Percentiles rank a stretch among this genome's conserved stretches.
Conservation (phyloP, 148 eudicot genomes). For the Rhododendron ovatum region DNA sequence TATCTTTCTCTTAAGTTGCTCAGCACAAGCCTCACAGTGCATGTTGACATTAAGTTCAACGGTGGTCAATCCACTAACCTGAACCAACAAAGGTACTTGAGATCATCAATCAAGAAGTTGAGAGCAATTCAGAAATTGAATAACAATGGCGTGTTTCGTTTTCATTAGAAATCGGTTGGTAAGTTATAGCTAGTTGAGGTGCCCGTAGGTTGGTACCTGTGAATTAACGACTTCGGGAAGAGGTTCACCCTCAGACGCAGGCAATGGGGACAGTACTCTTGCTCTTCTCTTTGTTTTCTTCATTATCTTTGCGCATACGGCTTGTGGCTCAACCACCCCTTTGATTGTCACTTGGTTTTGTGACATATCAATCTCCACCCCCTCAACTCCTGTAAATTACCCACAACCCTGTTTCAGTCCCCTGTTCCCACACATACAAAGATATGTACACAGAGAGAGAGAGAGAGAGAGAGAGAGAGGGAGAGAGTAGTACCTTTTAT, state of each 20-base stretch:
- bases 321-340: conserved; percentile 85
- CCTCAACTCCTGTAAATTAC: conserved; percentile 74
- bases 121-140: background rate
- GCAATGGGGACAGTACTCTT: conserved; percentile 76
- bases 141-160: background rate
- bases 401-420: background rate
- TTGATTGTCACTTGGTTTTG: conserved; percentile 75
- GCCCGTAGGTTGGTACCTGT: conserved; percentile 34
- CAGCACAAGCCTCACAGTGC: conserved; percentile 97
- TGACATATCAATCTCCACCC: conserved; percentile 61
- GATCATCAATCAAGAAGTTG: background rate
- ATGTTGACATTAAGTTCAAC: conserved; percentile 92
- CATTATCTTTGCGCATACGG: conserved; percentile 53
- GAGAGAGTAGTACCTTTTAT: conserved; percentile 50
- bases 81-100: background rate
- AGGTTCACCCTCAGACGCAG: conserved; percentile 76
- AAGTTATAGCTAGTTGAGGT: background rate
- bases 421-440: background rate
- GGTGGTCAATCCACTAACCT: conserved; percentile 71
- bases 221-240: conserved; percentile 71
- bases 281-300: conserved; percentile 78
- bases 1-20: conserved; percentile 82
- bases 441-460: background rate
- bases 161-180: background rate
- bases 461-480: background rate